Conservation (phyloP, 1,284 basidiomycete genomes). For the Pterula multifida region DNA sequence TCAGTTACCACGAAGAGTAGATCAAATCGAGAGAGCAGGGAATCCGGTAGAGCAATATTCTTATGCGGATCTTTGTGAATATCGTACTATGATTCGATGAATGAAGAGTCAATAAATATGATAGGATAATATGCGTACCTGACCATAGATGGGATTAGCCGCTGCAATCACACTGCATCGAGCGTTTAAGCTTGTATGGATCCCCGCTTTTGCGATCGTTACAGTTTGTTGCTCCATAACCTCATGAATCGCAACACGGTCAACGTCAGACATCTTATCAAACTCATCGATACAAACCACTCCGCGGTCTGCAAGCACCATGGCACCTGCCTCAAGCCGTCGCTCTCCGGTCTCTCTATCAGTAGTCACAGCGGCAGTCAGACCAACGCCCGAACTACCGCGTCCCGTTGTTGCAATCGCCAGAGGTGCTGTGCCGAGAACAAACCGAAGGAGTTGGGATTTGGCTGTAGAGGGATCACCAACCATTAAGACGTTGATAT, state of each 20-base stretch:
- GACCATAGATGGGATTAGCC: constrained; percentile 98
- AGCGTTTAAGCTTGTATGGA: constrained; percentile 96
- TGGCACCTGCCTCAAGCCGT: constrained; percentile 93
- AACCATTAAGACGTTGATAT: constrained; percentile 99
- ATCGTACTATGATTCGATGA: constrained; percentile 79
- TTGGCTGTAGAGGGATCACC: constrained; percentile 98
- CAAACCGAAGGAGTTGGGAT: constrained; percentile 93
- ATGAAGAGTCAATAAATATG: constrained; percentile 10
- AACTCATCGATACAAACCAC: constrained; percentile 99
- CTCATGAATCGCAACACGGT: constrained; percentile 99
- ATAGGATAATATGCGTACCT: constrained; percentile 38
- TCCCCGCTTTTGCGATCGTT: constrained; percentile 98
- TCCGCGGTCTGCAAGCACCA: constrained; percentile 99
- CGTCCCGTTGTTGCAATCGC: constrained; percentile 98
- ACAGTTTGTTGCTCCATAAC: constrained; percentile 99
- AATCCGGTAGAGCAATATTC: constrained; percentile 98
- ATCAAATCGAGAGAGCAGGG: constrained; percentile 97
- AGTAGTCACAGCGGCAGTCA: constrained; percentile 98
- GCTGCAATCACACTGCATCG: constrained; percentile 97
- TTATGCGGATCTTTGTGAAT: constrained; percentile 99
- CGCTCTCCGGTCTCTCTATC: constrained; percentile 97
- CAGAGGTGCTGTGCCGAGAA: constrained; percentile 90
- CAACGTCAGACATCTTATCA: constrained; percentile 99
- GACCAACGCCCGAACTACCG: constrained; percentile 95
- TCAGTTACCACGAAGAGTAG: constrained; percentile 97